Evolutionary conservation across 1,284 basidiomycete species (phyloP).

Genomic region (Ganoderma leucocontextum): DNA sequence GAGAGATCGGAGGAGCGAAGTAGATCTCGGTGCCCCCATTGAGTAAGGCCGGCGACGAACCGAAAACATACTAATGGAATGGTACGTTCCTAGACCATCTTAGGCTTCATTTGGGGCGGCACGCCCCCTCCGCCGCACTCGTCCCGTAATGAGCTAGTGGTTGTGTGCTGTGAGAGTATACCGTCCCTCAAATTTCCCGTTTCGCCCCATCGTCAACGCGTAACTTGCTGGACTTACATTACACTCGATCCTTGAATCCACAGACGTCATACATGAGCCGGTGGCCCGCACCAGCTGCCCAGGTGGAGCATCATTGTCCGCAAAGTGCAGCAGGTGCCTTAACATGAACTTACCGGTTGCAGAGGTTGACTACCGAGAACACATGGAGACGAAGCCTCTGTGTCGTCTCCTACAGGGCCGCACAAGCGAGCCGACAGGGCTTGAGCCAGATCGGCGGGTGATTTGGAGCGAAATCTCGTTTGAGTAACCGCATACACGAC

Average conservation of each 20-base stretch:
- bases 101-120: not conserved
- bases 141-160: not conserved
- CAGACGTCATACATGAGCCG: not conserved
- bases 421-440: not conserved
- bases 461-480: not conserved
- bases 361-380: not conserved
- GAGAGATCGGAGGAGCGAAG: not conserved
- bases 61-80: constrained; percentile 10
- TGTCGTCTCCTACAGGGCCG: not conserved
- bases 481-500: not conserved
- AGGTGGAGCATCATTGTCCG: constrained; percentile 7
- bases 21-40: constrained; percentile 1
- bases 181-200: not conserved
- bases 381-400: not conserved
- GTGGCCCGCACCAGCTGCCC: not conserved
- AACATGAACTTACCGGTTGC: not conserved
- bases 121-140: not conserved
- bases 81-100: constrained; percentile 5
- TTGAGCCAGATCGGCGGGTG: not conserved
- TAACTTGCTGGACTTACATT: constrained; percentile 5
- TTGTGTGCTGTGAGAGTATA: not conserved
- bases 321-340: not conserved
- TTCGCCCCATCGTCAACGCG: not conserved
- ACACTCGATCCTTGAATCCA: not conserved
- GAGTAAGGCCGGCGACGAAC: not conserved